phyloP scores from a whole-genome alignment of 345 rosid species.

The Orychophragmus violaceus region DNA sequence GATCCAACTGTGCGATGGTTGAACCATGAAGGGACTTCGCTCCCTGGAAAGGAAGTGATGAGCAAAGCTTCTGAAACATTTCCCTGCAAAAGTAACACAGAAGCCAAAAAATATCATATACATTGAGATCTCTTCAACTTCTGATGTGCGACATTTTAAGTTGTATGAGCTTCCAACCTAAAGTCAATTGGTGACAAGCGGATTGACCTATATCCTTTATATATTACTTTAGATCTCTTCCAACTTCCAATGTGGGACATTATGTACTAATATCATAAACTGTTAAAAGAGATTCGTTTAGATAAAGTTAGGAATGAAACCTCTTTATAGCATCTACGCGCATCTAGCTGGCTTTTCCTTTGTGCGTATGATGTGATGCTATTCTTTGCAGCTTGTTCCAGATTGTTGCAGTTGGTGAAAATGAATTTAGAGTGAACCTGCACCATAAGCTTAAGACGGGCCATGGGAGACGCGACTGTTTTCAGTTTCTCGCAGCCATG shows the following conservation, averaged over 20 bases:
- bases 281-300: not conserved
- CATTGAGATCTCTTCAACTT: no score
- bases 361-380: conserved; percentile 12
- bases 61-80: conserved; percentile 1
- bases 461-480: not conserved
- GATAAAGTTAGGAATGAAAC: not conserved
- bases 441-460: conserved; percentile 6
- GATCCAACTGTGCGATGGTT: not conserved
- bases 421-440: conserved; percentile 18
- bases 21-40: conserved; percentile 27
- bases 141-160: no score
- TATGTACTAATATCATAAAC: not conserved
- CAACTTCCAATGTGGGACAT: no score
- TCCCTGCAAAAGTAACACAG: conserved; percentile 10
- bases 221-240: no score
- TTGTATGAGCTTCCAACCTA: no score
- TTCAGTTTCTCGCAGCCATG: conserved; percentile 10
- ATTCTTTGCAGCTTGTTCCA: conserved; percentile 14
- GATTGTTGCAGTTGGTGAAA: conserved; percentile 18
- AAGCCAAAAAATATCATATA: not conserved
- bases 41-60: conserved; percentile 19
- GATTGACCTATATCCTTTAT: no score
- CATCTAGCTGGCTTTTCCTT: conserved; percentile 4
- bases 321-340: conserved; percentile 4
- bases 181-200: no score